These are phyloP conservation scores for Balamuthia mandrillaris DNA, from an alignment of 208 protist species.

Conservation along the genomic window DNA sequence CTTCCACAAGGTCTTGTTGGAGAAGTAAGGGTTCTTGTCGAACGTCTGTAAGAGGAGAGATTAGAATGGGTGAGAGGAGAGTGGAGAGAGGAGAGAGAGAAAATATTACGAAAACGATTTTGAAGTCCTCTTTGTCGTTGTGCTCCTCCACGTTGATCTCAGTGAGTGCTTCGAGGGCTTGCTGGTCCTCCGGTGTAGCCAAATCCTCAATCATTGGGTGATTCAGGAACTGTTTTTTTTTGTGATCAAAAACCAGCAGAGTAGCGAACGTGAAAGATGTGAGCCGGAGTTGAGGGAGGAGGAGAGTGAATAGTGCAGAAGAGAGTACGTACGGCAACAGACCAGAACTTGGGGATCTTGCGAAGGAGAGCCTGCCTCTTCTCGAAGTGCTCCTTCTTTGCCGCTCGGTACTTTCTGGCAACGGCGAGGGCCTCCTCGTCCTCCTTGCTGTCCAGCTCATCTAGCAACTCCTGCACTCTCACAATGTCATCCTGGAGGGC, in stretches of 20 bases:
- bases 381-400: no score
- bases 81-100: background rate
- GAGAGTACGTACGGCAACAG: background rate
- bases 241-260: background rate
- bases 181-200: background rate
- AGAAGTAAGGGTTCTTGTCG: conserved; percentile 32
- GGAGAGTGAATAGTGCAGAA: background rate
- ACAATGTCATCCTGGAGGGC: no score
- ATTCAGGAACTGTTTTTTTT: background rate
- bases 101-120: background rate
- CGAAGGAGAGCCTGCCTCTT: background rate
- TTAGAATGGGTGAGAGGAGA: background rate
- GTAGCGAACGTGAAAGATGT: background rate
- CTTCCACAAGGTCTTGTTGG: conserved; percentile 25
- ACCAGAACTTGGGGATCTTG: conserved; percentile 7
- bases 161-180: background rate
- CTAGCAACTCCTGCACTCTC: no score
- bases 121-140: background rate
- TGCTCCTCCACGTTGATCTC: background rate
- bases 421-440: no score
- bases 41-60: background rate
- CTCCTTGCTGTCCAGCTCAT: no score
- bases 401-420: no score
- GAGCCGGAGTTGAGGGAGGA: background rate
- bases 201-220: background rate